Evolutionary conservation across 257 asterid species (phyloP).

Genomic region (Verbena officinalis): DNA sequence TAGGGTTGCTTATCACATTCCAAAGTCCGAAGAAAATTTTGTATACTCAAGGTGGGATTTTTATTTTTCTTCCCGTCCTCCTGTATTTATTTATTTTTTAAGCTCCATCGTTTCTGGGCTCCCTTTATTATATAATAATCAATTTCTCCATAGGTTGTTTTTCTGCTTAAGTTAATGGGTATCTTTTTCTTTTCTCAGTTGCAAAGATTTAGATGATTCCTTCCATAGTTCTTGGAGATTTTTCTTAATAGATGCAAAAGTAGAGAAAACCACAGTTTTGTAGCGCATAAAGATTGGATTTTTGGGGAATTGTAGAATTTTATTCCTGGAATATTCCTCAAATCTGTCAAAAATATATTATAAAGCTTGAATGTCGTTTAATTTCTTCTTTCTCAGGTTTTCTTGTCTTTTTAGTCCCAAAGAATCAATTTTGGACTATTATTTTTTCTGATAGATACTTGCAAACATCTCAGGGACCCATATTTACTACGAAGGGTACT

Average conservation of each 20-base stretch:
- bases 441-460: neutral
- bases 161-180: neutral
- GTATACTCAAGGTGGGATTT: constrained; percentile 20
- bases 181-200: neutral
- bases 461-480: constrained; percentile 21
- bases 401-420: neutral
- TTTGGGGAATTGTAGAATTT: neutral
- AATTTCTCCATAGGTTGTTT: neutral
- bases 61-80: neutral
- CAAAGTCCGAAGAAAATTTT: constrained; percentile 10
- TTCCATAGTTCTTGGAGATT: constrained; percentile 26
- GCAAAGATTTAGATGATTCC: neutral
- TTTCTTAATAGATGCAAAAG: neutral
- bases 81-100: neutral
- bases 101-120: neutral
- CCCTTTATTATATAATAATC: constrained; percentile 4
- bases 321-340: constrained; percentile 20
- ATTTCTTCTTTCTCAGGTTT: constrained; percentile 20
- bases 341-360: constrained; percentile 11
- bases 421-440: neutral
- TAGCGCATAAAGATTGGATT: neutral
- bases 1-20: constrained; percentile 5
- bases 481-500: neutral
- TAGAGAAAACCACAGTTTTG: neutral
- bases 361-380: constrained; percentile 5